Base-by-base conservation (phyloP, 805 yeast genomes). In the Metschnikowia chrysomelidarum region DNA sequence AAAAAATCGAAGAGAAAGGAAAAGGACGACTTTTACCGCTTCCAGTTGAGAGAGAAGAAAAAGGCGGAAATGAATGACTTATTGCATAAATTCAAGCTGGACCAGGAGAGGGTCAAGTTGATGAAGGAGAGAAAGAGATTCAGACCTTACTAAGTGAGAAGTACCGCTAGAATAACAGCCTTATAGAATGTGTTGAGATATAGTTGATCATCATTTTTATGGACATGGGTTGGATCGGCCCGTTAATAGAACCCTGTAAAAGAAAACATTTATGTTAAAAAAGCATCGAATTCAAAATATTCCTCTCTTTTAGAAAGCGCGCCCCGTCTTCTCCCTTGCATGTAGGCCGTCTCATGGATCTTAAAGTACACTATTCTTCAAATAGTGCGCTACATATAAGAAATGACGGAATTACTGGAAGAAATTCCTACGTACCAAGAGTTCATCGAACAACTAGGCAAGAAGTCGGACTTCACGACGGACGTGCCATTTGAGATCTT, bases 41-140 rank as follows among this genome's bases (percentile, higher is more conserved):
- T 89, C 77, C 99, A 93, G 67, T 76, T 93, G 49, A 80, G 99
- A 62, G 96, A 93, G 59, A 76, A 78, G 54, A 91, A 89, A 74
- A 93, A 93, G 69, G 77, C 74, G 44, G 96, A 91, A 60, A 87
- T 93, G 86, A 86, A 87, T 56, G 88, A 86, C 36, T 68, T 93
- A 54, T 69, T 93, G 55, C 69, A 62, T 38, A 87, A 88, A 57
- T 93, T 89, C 66, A 87, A 86, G 59, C 80, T 79, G 43, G 99
- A 93, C 61, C 97, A 93, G 65, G 91, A 82, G 50, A 80, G 80
- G 59, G 85, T 93, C 34, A 76, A 75, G 48, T 62, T 73, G 42
- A 79, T 93, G 81, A 86, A 75, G 57, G 88, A 84, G 47, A 82
- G 77, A 69, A 82, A 82, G 57, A 77, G 80, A 54, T 89, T 91